Conservation (phyloP, 2,329 filamentous ascomycete species). For the Penicillium sp. region DNA sequence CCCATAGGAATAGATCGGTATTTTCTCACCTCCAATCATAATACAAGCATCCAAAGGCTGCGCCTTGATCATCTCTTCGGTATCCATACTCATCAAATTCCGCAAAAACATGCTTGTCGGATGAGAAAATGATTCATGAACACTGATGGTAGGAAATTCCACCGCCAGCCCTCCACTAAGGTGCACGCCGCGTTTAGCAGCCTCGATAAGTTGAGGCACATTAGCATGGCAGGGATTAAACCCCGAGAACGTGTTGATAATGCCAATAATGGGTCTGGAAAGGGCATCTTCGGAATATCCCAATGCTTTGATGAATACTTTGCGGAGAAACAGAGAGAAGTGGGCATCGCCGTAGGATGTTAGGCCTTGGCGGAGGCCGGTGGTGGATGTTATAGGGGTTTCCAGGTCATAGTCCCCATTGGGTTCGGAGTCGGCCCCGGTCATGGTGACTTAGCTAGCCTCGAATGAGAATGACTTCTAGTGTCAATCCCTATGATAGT, state of each 20-base stretch:
- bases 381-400: slow-evolving; percentile 53
- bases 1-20: too few relatives aligned
- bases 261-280: slow-evolving; percentile 71
- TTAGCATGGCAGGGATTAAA: slow-evolving; percentile 78
- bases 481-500: background rate
- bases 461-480: background rate
- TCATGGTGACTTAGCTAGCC: background rate
- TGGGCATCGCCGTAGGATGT: slow-evolving; percentile 73
- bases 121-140: slow-evolving; percentile 69
- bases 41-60: slow-evolving; percentile 72
- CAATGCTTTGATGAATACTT: slow-evolving; percentile 76
- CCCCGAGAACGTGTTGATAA: slow-evolving; percentile 72
- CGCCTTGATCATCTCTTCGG: slow-evolving; percentile 74
- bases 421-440: slow-evolving; percentile 3
- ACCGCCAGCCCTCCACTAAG: slow-evolving; percentile 69
- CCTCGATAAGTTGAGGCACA: slow-evolving; percentile 71
- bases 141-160: slow-evolving; percentile 73
- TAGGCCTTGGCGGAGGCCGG: slow-evolving; percentile 66
- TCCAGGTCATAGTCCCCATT: slow-evolving; percentile 62
- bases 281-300: slow-evolving; percentile 74
- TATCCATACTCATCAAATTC: slow-evolving; percentile 79
- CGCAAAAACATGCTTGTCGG: slow-evolving; percentile 76
- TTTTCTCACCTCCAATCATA: slow-evolving; percentile 63
- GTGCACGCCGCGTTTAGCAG: slow-evolving; percentile 69
- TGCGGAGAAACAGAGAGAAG: slow-evolving; percentile 74